Base-by-base conservation (phyloP, 2,329 filamentous ascomycete species). In the Mycosphaerella sp. region DNA sequence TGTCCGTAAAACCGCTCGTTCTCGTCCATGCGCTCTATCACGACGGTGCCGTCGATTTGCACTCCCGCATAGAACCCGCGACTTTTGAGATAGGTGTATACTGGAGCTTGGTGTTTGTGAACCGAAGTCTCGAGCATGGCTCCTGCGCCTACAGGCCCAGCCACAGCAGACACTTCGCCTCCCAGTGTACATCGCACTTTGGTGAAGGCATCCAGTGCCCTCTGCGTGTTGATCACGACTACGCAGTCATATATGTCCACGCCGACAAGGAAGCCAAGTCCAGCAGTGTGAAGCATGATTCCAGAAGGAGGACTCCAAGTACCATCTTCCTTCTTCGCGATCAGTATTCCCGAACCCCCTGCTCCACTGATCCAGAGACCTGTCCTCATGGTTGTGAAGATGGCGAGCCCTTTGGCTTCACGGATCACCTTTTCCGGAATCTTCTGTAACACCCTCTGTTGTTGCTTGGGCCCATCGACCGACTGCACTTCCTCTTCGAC, bases 221-320 rank as follows among this genome's bases (percentile, higher is more conserved):
- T 79, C 41, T 87, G 81, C 40, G 86, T 89, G 72, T 95, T 96
- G 66, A 96, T 90, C 32, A 96, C 86, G 7, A 96, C 79, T 12
- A 97, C 86, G 64, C 90, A 95, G 68, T 97, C 91, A 74, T 96
- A 97, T 28, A 96, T 89, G 66, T 97, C 91, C 36, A 95, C 86
- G 2, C 90, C 91, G 5, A 90, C 84, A 47, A 95, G 79, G 65
- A 97, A 96, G 32, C 89, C 91, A 30, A 96, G 77, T 0, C 86
- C 89, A 1, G 88, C 82, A 0, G 91, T 95, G 66, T 97, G 91
- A 41, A 95, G 78, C 73, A 95, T 80, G 59, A 97, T 89, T 42
- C 87, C 90, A 0, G 88, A 94, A 0, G 91, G 91, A 7, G 89
- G 87, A 57, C 88, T 93, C 90, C 90, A 96, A 58, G 84, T 84